These are phyloP conservation scores for Candida sonorensis DNA, from an alignment of 805 yeast species.

Conservation along the genomic window DNA sequence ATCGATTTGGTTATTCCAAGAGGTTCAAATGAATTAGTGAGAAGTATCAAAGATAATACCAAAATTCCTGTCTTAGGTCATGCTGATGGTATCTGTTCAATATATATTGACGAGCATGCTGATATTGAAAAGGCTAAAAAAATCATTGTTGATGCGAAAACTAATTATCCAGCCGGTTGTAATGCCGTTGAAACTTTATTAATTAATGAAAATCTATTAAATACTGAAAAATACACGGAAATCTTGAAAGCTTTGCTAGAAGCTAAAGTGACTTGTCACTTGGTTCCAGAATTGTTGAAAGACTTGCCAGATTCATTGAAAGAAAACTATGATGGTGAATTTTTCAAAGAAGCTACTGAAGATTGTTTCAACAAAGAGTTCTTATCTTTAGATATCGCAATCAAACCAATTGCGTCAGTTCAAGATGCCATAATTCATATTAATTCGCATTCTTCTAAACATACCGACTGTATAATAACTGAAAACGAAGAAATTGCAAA, in stretches of 20 bases:
- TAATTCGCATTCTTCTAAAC: constrained; percentile 89
- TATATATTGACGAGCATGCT: constrained; percentile 73
- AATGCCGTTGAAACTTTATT: constrained; percentile 90
- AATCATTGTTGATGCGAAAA: constrained; percentile 79
- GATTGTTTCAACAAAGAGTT: constrained; percentile 81
- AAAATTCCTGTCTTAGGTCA: constrained; percentile 97
- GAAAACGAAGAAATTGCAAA: constrained; percentile 67
- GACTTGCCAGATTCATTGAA: constrained; percentile 13
- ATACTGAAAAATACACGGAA: constrained; percentile 9
- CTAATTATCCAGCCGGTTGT: constrained; percentile 98
- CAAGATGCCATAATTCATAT: constrained; percentile 80
- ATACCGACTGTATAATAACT: constrained; percentile 89
- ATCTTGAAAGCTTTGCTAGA: constrained; percentile 37
- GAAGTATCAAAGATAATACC: constrained; percentile 77
- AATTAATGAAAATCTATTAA: constrained; percentile 39
- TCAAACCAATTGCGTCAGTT: constrained; percentile 51
- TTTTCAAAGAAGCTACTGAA: constrained; percentile 42
- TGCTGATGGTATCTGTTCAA: constrained; percentile 95
- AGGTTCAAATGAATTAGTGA: constrained; percentile 91
- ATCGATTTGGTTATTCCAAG: constrained; percentile 96
- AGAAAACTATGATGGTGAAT: constrained; percentile 16
- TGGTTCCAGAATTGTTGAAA: constrained; percentile 44
- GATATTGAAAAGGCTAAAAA: constrained; percentile 71
- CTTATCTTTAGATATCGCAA: constrained; percentile 76
- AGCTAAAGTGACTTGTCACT: constrained; percentile 70